Conservation (phyloP, 805 yeast species). For the Metschnikowia gelsemii region DNA sequence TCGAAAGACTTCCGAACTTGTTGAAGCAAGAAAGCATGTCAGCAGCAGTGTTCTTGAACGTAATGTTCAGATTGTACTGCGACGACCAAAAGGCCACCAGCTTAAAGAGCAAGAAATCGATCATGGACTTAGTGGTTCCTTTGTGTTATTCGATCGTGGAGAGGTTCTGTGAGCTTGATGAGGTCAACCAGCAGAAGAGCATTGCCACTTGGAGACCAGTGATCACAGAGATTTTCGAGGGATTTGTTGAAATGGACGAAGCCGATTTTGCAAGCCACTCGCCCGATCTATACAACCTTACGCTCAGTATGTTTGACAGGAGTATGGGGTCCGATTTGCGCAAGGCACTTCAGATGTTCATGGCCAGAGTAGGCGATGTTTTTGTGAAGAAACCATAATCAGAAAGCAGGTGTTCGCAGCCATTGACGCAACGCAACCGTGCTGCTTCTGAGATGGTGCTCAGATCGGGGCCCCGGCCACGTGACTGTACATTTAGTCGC, state of each 20-base stretch:
- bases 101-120: constrained; percentile 46
- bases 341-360: constrained; percentile 56
- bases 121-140: constrained; percentile 55
- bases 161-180: constrained; percentile 71
- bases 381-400: constrained; percentile 23
- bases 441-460: too few species aligned
- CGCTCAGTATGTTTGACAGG: constrained; percentile 59
- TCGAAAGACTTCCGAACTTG: constrained; percentile 88
- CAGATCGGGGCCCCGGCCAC: too few species aligned
- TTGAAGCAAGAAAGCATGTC: constrained; percentile 89
- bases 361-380: constrained; percentile 50
- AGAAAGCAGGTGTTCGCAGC: background rate
- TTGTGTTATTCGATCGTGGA: constrained; percentile 69
- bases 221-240: constrained; percentile 81
- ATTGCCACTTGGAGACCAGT: constrained; percentile 90
- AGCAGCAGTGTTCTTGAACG: constrained; percentile 79
- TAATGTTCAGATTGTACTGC: constrained; percentile 76
- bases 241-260: constrained; percentile 73
- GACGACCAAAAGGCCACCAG: constrained; percentile 54
- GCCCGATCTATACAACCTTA: constrained; percentile 59
- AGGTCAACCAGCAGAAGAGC: constrained; percentile 73
- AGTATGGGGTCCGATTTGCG: constrained; percentile 62
- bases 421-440: constrained; percentile 4
- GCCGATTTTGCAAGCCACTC: constrained; percentile 62
- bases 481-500: too few species aligned